A percentile compares a stretch with the other conserved stretches of the same genome.
Evolutionary conservation across 345 rosid genomes (phyloP).

Genomic region (Citrus inodora): DNA sequence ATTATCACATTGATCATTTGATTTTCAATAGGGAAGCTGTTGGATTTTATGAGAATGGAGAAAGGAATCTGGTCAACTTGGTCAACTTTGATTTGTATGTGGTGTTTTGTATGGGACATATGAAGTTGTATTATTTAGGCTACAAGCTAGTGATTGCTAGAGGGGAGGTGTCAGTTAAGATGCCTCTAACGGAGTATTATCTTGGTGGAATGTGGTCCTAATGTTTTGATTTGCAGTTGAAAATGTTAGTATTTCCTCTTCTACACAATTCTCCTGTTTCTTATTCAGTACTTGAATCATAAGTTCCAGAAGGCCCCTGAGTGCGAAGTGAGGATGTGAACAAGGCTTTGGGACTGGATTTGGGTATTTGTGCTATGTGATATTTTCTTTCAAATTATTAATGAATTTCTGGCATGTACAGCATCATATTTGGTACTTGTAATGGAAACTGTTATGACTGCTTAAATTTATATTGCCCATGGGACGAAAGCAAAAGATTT

Average conservation of each 20-base stretch:
- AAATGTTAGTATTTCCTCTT: not conserved
- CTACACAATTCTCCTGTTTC: not conserved
- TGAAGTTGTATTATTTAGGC: not conserved
- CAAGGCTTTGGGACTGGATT: not conserved
- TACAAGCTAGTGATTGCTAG: not conserved
- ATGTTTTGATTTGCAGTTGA: not conserved
- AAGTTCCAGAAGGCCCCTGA: not conserved
- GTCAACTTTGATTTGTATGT: not conserved
- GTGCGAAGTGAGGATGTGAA: not conserved
- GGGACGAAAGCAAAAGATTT: not conserved
- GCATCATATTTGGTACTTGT: not conserved
- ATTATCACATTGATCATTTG: not conserved
- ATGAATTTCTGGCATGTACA: not conserved
- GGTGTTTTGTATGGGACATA: not conserved
- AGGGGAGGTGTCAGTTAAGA: not conserved
- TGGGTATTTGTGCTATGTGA: not conserved
- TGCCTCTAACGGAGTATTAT: not conserved
- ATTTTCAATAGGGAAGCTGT: not conserved
- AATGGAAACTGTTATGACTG: not conserved
- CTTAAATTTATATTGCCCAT: not conserved
- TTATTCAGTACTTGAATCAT: not conserved
- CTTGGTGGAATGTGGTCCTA: not conserved
- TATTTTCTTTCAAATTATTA: not conserved
- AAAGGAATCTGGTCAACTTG: not conserved
- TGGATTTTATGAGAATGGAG: not conserved